Conservation (phyloP, 2,329 filamentous ascomycete species). For the Aspergillus quadrilineatus region DNA sequence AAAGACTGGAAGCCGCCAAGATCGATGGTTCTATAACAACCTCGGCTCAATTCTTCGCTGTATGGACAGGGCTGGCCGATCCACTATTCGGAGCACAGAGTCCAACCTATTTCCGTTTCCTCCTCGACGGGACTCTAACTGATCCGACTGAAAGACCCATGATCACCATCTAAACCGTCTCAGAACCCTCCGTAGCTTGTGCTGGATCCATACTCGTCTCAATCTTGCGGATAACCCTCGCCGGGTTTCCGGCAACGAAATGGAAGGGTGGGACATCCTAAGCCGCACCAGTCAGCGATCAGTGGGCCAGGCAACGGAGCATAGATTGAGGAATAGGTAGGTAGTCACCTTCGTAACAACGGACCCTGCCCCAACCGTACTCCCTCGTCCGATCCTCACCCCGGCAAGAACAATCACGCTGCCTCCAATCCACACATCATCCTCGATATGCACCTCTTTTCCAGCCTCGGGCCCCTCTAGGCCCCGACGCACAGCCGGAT, state of each 20-base stretch:
- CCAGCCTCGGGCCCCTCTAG: slow-evolving; percentile 52
- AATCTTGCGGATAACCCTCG: slow-evolving; percentile 24
- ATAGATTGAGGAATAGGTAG: too few relatives aligned
- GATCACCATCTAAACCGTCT: not conserved
- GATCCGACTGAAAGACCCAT: not conserved
- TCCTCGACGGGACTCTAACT: not conserved
- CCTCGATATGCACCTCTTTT: slow-evolving; percentile 49
- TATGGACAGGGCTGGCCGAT: not conserved
- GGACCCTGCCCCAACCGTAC: slow-evolving; percentile 41
- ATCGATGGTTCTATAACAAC: not conserved
- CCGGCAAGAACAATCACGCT: slow-evolving; percentile 47
- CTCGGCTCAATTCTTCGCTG: not conserved
- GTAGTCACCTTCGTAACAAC: slow-evolving; percentile 40
- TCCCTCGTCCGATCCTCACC: slow-evolving; percentile 43
- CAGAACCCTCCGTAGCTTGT: not conserved
- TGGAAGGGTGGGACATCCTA: slow-evolving; percentile 29
- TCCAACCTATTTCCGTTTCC: not conserved
- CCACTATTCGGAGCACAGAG: not conserved
- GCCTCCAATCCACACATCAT: slow-evolving; percentile 52
- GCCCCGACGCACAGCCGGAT: slow-evolving; percentile 46
- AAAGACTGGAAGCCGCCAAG: too few relatives aligned
- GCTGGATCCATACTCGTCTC: slow-evolving; percentile 26
- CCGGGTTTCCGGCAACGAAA: slow-evolving; percentile 30
- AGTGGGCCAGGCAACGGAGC: too few relatives aligned
- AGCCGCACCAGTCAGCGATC: slow-evolving; percentile 1